Evolutionary conservation across 2,329 filamentous ascomycete species (phyloP).

Genomic region (Myriosclerotinia scirpicola): DNA sequence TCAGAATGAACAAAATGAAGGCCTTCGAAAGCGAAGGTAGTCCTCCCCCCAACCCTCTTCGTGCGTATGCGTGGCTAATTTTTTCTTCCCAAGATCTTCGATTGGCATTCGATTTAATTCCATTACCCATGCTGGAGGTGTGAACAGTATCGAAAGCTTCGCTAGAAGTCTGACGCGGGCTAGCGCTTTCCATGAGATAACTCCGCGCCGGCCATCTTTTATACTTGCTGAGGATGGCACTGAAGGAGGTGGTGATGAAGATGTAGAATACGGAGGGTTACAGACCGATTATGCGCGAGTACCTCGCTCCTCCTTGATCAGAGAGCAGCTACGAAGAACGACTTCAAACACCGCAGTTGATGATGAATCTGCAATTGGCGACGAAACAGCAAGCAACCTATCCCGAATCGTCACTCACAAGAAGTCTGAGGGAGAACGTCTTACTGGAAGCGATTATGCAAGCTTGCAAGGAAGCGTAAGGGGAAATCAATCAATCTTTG

Average conservation of each 20-base stretch:
- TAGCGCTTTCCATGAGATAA: constrained; percentile 82
- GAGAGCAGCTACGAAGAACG: constrained; percentile 52
- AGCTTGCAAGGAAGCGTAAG: constrained; percentile 40
- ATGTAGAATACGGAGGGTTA: constrained; percentile 34
- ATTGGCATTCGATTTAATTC: constrained; percentile 56
- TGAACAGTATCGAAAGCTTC: constrained; percentile 94
- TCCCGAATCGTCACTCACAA: constrained; percentile 45
- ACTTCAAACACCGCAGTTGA: constrained; percentile 37
- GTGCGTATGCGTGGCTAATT: constrained; percentile 4
- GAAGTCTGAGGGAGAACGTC: constrained; percentile 30
- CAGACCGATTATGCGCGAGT: constrained; percentile 33
- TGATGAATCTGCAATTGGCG: constrained; percentile 31
- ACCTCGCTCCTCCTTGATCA: constrained; percentile 46
- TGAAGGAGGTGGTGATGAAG: constrained; percentile 28
- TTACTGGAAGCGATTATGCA: constrained; percentile 29
- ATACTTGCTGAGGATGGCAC: constrained; percentile 57
- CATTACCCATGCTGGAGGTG: constrained; percentile 74
- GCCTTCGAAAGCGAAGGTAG: constrained; percentile 38
- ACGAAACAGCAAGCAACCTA: constrained; percentile 28
- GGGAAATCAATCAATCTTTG: constrained; percentile 54
- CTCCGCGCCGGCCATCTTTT: constrained; percentile 76
- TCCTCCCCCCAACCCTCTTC: constrained; percentile 2
- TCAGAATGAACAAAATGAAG: constrained; percentile 17
- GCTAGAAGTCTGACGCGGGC: constrained; percentile 90
- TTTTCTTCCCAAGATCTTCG: constrained; percentile 51